Conservation (phyloP, 1,284 basidiomycete genomes). For the Sphagnurus paluster region DNA sequence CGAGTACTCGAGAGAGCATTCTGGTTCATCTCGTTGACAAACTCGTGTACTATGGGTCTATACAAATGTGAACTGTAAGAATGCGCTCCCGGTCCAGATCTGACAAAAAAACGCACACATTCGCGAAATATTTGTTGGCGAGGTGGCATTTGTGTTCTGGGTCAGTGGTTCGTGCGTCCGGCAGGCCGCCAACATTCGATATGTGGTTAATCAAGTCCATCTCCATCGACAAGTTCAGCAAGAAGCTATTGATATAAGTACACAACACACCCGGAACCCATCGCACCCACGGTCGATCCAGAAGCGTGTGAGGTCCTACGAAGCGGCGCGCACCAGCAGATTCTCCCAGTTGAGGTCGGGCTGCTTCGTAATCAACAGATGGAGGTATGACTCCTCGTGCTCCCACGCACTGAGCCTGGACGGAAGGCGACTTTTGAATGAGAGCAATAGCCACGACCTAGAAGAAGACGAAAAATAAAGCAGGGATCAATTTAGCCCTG, state of each 20-base stretch:
- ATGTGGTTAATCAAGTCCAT: slow-evolving; percentile 74
- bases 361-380: slow-evolving; percentile 69
- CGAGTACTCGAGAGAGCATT: slow-evolving; percentile 51
- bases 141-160: slow-evolving; percentile 56
- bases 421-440: neutral
- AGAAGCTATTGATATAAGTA: too few species aligned
- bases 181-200: slow-evolving; percentile 62
- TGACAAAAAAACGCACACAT: slow-evolving; percentile 45
- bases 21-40: slow-evolving; percentile 63
- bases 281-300: slow-evolving; percentile 77
- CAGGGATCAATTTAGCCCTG: neutral
- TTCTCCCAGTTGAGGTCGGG: slow-evolving; percentile 84
- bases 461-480: neutral
- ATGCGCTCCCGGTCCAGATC: neutral
- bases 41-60: slow-evolving; percentile 68
- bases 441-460: neutral
- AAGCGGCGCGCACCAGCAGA: slow-evolving; percentile 57
- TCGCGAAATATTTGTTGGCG: slow-evolving; percentile 54
- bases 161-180: slow-evolving; percentile 61
- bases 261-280: slow-evolving; percentile 69
- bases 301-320: slow-evolving; percentile 69
- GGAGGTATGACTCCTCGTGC: slow-evolving; percentile 78
- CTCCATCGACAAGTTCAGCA: too few species aligned
- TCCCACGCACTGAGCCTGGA: slow-evolving; percentile 75
- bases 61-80: neutral